Conservation (phyloP, 116 monocot genomes). For the Dioscorea cayenensis region DNA sequence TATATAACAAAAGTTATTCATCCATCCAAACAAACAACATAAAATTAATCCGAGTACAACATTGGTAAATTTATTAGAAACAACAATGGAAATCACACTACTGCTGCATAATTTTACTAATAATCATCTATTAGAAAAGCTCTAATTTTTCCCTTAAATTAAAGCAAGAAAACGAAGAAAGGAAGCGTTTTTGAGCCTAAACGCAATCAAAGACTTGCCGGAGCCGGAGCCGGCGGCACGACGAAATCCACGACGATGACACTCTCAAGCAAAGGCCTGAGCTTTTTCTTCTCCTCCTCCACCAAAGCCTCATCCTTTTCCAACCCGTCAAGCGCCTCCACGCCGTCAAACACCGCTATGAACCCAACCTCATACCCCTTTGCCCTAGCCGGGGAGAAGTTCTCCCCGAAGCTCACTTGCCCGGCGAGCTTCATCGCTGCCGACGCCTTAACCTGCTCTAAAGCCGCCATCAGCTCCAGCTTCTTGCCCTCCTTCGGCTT, state of each 20-base stretch:
- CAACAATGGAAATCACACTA: too few relatives aligned
- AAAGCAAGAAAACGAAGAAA: background rate
- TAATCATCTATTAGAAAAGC: too few relatives aligned
- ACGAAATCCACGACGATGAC: slow-evolving; percentile 64
- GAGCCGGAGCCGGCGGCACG: slow-evolving; percentile 15
- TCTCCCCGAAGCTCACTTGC: slow-evolving; percentile 66
- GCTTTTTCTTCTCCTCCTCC: slow-evolving; percentile 65
- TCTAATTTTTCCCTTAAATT: background rate
- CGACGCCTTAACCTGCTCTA: slow-evolving; percentile 2
- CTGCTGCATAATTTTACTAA: too few relatives aligned
- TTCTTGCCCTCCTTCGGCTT: slow-evolving; percentile 41
- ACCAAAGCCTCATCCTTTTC: slow-evolving; percentile 15
- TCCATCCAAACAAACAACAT: too few relatives aligned
- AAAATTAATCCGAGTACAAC: too few relatives aligned
- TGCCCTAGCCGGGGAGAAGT: slow-evolving; percentile 81
- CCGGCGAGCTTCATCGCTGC: slow-evolving; percentile 17
- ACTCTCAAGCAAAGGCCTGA: slow-evolving; percentile 55
- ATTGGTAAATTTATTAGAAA: too few relatives aligned
- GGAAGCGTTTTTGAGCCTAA: background rate
- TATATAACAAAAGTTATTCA: too few relatives aligned
- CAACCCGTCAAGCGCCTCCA: slow-evolving; percentile 46
- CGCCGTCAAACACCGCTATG: slow-evolving; percentile 37
- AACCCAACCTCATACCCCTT: slow-evolving; percentile 73
- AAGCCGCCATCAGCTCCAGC: slow-evolving; percentile 7
- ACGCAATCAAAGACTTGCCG: slow-evolving; percentile 26